These are phyloP conservation scores for Vigna mungo DNA, from an alignment of 306 rosid species.

Conservation along the genomic window DNA sequence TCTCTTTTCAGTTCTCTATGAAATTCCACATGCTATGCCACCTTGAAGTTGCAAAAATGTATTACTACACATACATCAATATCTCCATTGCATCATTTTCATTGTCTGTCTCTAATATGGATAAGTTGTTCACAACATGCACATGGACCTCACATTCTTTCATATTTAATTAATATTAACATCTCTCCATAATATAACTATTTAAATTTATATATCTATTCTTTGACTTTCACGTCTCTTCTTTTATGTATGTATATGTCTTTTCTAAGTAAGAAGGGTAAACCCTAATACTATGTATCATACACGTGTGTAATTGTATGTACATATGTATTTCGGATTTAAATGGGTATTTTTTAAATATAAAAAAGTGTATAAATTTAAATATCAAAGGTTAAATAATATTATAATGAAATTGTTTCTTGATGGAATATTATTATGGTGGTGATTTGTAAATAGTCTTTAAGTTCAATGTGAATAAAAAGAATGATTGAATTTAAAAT, in stretches of 20 bases:
- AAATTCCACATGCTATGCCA: constrained; percentile 39
- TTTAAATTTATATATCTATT: not conserved
- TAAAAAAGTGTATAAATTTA: not conserved
- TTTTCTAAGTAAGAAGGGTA: not conserved
- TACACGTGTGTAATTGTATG: not conserved
- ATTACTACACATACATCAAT: constrained; percentile 32
- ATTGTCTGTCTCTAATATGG: not conserved
- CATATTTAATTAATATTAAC: not conserved
- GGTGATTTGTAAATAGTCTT: not conserved
- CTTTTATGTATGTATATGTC: not conserved
- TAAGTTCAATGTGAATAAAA: not conserved
- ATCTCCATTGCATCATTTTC: constrained; percentile 23
- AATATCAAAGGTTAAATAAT: not conserved
- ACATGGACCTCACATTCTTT: constrained; percentile 14
- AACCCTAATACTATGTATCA: not conserved
- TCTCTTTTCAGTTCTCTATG: constrained; percentile 30
- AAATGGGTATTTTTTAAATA: not conserved
- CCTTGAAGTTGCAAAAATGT: constrained; percentile 47
- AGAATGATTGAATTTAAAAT: not conserved
- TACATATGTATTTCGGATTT: not conserved
- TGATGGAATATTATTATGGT: not conserved
- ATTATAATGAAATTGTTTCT: not conserved
- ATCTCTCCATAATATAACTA: not conserved
- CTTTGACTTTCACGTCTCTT: not conserved
- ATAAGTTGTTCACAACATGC: constrained; percentile 19